Base-by-base conservation (phyloP, 2,329 filamentous ascomycete species). In the Penicillium sp. region DNA sequence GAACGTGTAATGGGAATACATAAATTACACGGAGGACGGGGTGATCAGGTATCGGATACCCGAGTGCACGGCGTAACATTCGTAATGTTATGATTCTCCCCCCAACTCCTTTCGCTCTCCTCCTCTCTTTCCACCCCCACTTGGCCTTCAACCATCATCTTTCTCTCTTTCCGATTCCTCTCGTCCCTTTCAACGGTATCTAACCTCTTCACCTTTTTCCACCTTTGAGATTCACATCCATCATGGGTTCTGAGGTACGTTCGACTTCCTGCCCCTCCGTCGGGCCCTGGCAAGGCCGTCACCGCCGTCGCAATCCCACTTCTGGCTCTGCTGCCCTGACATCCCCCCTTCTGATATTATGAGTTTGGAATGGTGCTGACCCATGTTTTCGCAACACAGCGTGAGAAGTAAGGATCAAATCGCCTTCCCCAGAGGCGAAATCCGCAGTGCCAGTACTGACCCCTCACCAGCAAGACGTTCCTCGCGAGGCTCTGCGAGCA, bases 401-500 rank as follows among this genome's bases (percentile, higher is more conserved):
- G 85, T 80, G 85, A 87, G 77, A 87, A 81, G 85, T 87, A 85
- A 69, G 66, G 10, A 22, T 13, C 45, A 54, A 72, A 76, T 76
- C 58, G 54, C 55, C 55, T 11, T 3, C 14, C 18, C 36, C 35
- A 24, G 20, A 22, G 27, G 30, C 43, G 22, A 51, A 28, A 41
- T 35, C 38, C 16, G 22, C 48, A 61, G 42, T 53, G 45, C 22
- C 55, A 63, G 50, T 44, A 68, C 71, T 79, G 64, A 79, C 70
- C 50, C 53, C 58, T 58, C 54, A 61, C 74, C 76, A 96, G 91
- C 88, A 97, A 97, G 88, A 97, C 94, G 75, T 97, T 97, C 85
- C 90, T 97, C 78, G 94, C 94, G 79, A 88, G 94, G 82, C 91
- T 99, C 76, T 97, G 94, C 84, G 94, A 97, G 89, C 94, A 99